Evolutionary conservation across 2,329 filamentous ascomycete genomes (phyloP), one percentile per base, ranked within the genome.

Genomic region (Parafenestella ontariensis): DNA sequence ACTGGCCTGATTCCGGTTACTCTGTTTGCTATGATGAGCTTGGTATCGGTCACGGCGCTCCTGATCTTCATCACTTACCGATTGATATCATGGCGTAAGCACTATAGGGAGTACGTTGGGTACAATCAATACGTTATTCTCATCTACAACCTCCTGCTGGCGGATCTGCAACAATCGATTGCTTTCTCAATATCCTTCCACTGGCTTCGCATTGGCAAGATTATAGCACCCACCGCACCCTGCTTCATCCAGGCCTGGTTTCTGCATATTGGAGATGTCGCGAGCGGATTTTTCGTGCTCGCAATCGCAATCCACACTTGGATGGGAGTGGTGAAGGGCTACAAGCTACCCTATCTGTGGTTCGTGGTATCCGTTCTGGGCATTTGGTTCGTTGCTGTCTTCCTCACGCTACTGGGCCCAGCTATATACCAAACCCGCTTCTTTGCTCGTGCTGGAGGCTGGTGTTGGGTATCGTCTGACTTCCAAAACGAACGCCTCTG

Each of bases 231-330:
- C 0, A 79, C 78, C 0, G 69, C 69, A 5, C 75, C 76, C 3
- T 85, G 82, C 62, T 81, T 81, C 52, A 68, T 80, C 1, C 82
- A 85, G 58, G 82, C 77, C 2, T 78, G 82, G 67, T 79, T 82
- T 59, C 67, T 84, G 4, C 81, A 84, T 49, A 75, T 83, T 41
- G 82, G 82, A 23, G 82, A 84, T 56, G 77, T 83, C 5, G 73
- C 78, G 5, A 80, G 79, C 61, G 81, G 81, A n/a, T 74, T 84
- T 47, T 82, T 84, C 61, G 79, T 84, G 45, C 70, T 84, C 5
- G 79, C 81, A 9, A 84, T 84, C 62, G 82, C 82, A 10, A 66
- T 83, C n/a, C 82, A 84, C 56, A 85, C 82, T 0, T 83, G 81
- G 66, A 58, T 81, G 49, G 73, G 80, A 7, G 78, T 84, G 7